Conservation (phyloP, 441 rosid species). For the Adansonia madagascariensis region DNA sequence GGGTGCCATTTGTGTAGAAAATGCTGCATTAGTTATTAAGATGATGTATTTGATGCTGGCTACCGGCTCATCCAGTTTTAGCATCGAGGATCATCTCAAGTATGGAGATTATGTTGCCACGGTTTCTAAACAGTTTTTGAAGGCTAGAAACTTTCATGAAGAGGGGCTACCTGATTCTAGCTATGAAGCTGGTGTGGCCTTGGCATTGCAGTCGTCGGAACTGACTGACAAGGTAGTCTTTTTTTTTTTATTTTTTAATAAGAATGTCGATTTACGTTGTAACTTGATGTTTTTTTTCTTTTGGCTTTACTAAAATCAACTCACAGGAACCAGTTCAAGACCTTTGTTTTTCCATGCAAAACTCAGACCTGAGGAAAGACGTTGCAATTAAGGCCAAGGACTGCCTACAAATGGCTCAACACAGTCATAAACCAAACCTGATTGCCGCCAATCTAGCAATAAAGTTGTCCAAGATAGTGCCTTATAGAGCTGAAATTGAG, state of each 20-base stretch:
- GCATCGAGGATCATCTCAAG: conserved; percentile 60
- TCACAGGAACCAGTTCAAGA: conserved; percentile 4
- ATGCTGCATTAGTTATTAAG: conserved; percentile 43
- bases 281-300: too few species aligned
- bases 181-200: conserved; percentile 59
- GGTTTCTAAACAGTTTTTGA: conserved; percentile 46
- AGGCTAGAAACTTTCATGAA: conserved; percentile 38
- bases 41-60: conserved; percentile 58
- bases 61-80: conserved; percentile 33
- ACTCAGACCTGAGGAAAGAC: neutral
- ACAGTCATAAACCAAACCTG: conserved; percentile 50
- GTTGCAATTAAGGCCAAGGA: conserved; percentile 43
- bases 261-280: too few species aligned
- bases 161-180: conserved; percentile 50
- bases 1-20: conserved; percentile 71
- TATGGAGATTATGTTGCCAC: conserved; percentile 52
- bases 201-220: conserved; percentile 67
- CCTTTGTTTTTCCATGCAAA: neutral
- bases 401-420: conserved; percentile 47
- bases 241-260: too few species aligned
- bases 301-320: neutral
- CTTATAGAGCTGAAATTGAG: conserved; percentile 61
- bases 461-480: conserved; percentile 48
- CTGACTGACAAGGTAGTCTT: conserved; percentile 43
- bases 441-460: conserved; percentile 59